Conservation (phyloP, 148 eudicot species). For the Vaccinium darrowii region DNA sequence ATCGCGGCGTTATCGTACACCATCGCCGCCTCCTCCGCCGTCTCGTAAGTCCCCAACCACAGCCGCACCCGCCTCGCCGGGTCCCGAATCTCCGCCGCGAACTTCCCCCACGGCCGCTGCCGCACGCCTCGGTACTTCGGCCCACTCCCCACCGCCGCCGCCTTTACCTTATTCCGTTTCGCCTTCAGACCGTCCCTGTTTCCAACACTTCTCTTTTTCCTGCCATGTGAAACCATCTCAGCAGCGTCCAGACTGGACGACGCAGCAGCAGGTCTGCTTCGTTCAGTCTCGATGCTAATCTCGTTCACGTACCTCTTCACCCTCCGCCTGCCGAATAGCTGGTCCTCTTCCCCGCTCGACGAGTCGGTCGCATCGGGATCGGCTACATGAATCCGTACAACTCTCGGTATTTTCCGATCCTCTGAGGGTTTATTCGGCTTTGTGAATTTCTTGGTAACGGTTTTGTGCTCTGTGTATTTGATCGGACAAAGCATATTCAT, state of each 20-base stretch:
- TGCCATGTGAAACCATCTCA: slow-evolving; percentile 26
- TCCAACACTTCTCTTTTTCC: neutral
- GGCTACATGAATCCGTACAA: slow-evolving; percentile 49
- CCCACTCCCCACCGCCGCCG: slow-evolving; percentile 17
- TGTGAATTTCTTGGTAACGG: slow-evolving; percentile 23
- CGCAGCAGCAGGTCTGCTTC: neutral
- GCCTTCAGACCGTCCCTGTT: neutral
- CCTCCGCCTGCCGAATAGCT: slow-evolving; percentile 48
- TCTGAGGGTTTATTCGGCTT: slow-evolving; percentile 22
- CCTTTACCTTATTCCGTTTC: slow-evolving; percentile 22
- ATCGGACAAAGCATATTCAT: slow-evolving; percentile 41
- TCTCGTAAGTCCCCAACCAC: slow-evolving; percentile 88
- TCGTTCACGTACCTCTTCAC: slow-evolving; percentile 58
- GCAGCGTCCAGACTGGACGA: neutral
- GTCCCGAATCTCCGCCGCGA: slow-evolving; percentile 97
- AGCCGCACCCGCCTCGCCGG: slow-evolving; percentile 60
- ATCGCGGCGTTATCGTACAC: slow-evolving; percentile 92
- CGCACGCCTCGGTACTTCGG: slow-evolving; percentile 77
- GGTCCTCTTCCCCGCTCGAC: slow-evolving; percentile 61
- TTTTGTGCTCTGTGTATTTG: slow-evolving; percentile 59
- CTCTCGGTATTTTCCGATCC: slow-evolving; percentile 12
- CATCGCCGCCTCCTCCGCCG: slow-evolving; percentile 92
- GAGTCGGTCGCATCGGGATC: slow-evolving; percentile 86
- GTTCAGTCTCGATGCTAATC: slow-evolving; percentile 41
- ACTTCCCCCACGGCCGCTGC: slow-evolving; percentile 94